Evolutionary conservation across 441 rosid genomes (phyloP), one percentile per base, ranked within the genome.

Genomic region (Macaranga tanarius): DNA sequence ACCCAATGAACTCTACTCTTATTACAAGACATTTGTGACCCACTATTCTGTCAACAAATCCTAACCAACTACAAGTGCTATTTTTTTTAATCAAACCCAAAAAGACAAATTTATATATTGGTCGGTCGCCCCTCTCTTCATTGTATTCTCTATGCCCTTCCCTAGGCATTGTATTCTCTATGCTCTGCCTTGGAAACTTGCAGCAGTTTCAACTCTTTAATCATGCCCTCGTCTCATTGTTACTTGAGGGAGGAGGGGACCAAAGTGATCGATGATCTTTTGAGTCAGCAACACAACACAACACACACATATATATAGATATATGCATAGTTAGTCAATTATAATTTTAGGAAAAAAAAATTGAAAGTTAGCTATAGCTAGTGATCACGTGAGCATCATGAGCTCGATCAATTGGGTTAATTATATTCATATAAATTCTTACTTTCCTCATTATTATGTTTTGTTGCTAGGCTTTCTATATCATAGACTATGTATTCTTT

Each of bases 341-440:
- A 45, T 7, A 38, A 11, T 55, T 28, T 7, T 9, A 17, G 16
- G 58, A 65, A 2, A 3, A 9, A 20, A 7, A 28, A 10, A 16
- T 2, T 31, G 55, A 65, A 62, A 16, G 63, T 4, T 23, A 47
- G 47, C 58, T 42, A 66, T 31, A 31, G 2, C 38, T 31, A 31
- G 38, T 31, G 38, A 77, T 68, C 82, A 78, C 80, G 80, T 78
- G 86, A 76, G 69, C 71, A 47, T 77, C 76, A 74, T 77, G 81
- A 75, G 75, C 72, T 58, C 75, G 69, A 71, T 73, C 75, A 72
- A 71, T 73, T 71, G 56, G 63, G 70, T n/a, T n/a, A n/a, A n/a
- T 63, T 47, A 10, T 15, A 11, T 12, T 15, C 51, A 9, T 12
- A 31, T 31, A 31, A 31, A 31, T 47, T 47, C 17, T 71, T n/a